Evolutionary conservation across 1,284 basidiomycete genomes (phyloP), one percentile per base, ranked within the genome.

Genomic region (Pseudomicrostroma phylloplanum): DNA sequence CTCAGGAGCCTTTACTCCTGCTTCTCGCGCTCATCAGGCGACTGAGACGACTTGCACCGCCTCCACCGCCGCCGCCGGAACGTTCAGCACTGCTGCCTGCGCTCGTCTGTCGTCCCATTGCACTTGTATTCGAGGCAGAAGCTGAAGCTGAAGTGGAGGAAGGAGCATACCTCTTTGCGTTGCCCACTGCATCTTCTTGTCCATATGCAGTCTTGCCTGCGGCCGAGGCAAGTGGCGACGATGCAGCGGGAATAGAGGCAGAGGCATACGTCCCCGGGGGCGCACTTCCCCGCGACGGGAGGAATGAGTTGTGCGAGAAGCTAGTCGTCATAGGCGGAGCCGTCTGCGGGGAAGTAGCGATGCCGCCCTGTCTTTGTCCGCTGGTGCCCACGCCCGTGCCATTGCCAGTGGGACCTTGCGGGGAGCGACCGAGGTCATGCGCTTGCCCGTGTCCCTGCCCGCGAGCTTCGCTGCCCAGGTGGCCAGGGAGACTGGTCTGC

Each of bases 401-500:
- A n/a, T n/a, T n/a, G n/a, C 12, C 46, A 3, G 46, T n/a, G 46
- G 46, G 12, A 6, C 4, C n/a, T n/a, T n/a, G n/a, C 23, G 46
- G 7, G n/a, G 46, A 48, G 46, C 4, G 46, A 48, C n/a, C 46
- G 46, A 48, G 23, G 4, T 23, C 46, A 11, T 6, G 12, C 4
- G 4, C 46, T n/a, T 12, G n/a, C 4, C 46, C 23, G 12, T n/a
- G 3, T 3, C 46, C 46, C 6, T 48, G 7, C 4, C 46, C 46
- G 46, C n/a, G n/a, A n/a, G n/a, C n/a, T n/a, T n/a, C n/a, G n/a
- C n/a, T n/a, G n/a, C n/a, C n/a, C n/a, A n/a, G n/a, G n/a, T n/a
- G n/a, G n/a, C 46, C 17, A 4, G 17, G 46, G 7, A 48, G 46
- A 48, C 46, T 48, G 12, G 60, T 55, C 58, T 67, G 69, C 49